Conservation (phyloP, 192 early-diverging fungal genomes). For the Mortierella hygrophila region DNA sequence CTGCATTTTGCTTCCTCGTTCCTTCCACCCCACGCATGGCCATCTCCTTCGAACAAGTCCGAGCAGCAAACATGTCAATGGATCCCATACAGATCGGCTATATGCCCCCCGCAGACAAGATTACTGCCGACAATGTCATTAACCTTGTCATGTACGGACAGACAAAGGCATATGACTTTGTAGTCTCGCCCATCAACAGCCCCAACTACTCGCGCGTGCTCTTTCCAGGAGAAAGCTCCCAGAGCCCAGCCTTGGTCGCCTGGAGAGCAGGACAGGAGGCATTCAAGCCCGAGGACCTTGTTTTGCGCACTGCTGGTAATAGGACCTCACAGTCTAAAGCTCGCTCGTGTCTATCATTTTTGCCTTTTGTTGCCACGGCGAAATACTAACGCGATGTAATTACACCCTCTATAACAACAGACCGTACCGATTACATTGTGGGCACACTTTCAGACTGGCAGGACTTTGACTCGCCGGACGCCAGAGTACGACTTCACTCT, state of each 20-base stretch:
- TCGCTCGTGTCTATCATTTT: not conserved
- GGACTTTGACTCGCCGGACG: constrained; percentile 63
- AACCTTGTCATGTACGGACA: constrained; percentile 36
- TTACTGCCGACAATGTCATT: constrained; percentile 34
- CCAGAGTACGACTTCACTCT: constrained; percentile 64
- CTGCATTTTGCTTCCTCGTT: not conserved
- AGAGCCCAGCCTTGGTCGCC: constrained; percentile 26
- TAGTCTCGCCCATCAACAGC: constrained; percentile 65
- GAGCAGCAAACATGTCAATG: constrained; percentile 23
- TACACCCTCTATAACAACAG: not conserved
- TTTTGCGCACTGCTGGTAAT: constrained; percentile 60
- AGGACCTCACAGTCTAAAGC: not conserved
- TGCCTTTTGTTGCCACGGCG: not conserved
- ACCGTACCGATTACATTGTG: constrained; percentile 50
- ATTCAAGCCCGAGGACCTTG: constrained; percentile 60
- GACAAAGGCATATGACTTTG: constrained; percentile 62
- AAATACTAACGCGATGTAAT: too few relatives aligned
- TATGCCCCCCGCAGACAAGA: constrained; percentile 33
- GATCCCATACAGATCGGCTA: constrained; percentile 45
- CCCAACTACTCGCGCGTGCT: constrained; percentile 62
- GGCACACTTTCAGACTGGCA: constrained; percentile 69
- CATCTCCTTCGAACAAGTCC: constrained; percentile 39
- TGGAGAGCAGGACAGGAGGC: constrained; percentile 61
- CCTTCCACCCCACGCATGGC: constrained; percentile 16
- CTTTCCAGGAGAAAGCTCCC: constrained; percentile 35